Base-by-base conservation (phyloP, 129 eudicot species). In the Arctium lappa region DNA sequence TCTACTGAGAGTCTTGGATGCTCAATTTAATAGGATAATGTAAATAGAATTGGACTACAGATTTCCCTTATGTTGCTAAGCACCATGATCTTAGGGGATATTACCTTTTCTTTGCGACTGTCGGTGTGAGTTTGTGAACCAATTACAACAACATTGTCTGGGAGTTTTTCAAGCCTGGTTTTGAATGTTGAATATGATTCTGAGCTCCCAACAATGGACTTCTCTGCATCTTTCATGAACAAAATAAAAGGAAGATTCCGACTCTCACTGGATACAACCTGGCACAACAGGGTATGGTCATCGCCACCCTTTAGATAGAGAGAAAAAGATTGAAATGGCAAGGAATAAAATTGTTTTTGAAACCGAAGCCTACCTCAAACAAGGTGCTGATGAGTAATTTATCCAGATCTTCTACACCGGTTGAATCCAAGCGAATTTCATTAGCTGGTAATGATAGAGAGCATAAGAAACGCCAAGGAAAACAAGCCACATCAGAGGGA, bases 171-270 rank as follows among this genome's bases (percentile, higher is more conserved):
- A 79, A 95, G 91, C 89, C 86, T 86, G 76, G 62, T 80, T 83
- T 86, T 91, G 81, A 91, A 91, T 3, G 91, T 81, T 80, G 91
- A 65, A 81, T 86, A 89, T 38, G 93, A 84, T 73, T 89, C 97
- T 30, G 91, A 83, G 82, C 86, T 89, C 80, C 92, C 97, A 27
- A 88, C 91, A 60, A 95, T 87, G 22, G 94, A 95, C 83, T 92
- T 95, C 90, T 95, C 98, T 33, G 95, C 93, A 82, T 92, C 98
- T 91, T 95, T 95, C 88, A 95, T 83, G 76, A 92, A 95, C 75
- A 95, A 85, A 84, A 95, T 95, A 78, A 95, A 92, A 33, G 98
- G 97, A 74, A 81, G 53, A 80, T 86, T 89, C 88, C 90, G 89
- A 86, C 98, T 94, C 89, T 86, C 96, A 46, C 83, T 86, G 48